Conservation (phyloP, 1,284 basidiomycete species). For the Ustilago curta region DNA sequence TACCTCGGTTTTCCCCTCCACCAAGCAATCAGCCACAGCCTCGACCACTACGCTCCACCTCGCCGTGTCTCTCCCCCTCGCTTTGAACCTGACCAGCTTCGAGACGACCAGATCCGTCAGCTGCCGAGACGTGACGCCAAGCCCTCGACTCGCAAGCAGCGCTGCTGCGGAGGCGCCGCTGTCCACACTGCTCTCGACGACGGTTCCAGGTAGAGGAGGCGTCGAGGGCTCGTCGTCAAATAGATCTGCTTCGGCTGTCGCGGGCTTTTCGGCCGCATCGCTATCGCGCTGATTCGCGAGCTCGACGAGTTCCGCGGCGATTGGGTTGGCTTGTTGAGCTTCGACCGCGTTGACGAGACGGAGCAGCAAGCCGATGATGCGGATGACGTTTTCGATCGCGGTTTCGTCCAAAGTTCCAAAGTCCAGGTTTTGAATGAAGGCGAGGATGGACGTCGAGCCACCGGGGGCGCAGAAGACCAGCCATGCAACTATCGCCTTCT, state of each 20-base stretch:
- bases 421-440: slow-evolving; percentile 16
- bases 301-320: background rate
- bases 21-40: slow-evolving; percentile 11
- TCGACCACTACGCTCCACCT: slow-evolving; percentile 3
- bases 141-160: background rate
- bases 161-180: slow-evolving; percentile 1
- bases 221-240: slow-evolving; percentile 40
- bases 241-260: slow-evolving; percentile 13
- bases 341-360: slow-evolving; percentile 9
- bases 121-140: slow-evolving; percentile 7
- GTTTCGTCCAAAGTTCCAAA: slow-evolving; percentile 7
- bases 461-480: slow-evolving; percentile 6
- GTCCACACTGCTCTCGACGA: background rate
- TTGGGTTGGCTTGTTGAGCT: background rate
- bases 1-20: background rate
- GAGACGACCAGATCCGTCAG: slow-evolving; percentile 14
- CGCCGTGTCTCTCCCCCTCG: background rate
- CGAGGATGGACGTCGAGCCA: background rate
- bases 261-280: background rate
- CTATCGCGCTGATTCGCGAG: background rate
- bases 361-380: slow-evolving; percentile 11
- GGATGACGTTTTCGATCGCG: slow-evolving; percentile 9
- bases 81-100: slow-evolving; percentile 18
- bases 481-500: slow-evolving; percentile 32
- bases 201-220: slow-evolving; percentile 13